Base-by-base conservation (phyloP, 2,329 filamentous ascomycete species). In the Alternaria sp. region DNA sequence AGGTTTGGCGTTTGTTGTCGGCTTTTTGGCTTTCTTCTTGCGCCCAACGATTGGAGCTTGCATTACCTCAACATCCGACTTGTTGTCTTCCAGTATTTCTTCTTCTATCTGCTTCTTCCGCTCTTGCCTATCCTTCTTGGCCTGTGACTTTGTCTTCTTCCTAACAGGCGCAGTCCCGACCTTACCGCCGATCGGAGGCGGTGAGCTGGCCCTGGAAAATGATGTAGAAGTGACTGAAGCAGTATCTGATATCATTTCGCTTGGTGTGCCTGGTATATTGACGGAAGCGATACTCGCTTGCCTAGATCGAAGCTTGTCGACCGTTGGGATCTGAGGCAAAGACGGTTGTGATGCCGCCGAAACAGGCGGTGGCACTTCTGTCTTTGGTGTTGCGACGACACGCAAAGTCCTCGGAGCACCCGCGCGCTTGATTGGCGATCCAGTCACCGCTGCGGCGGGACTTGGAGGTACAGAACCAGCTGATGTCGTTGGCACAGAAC, bases 11-110 rank as follows among this genome's bases (percentile, higher is more conserved):
- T 46, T 77, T 49, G 45, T 78, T 62, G 71, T 76, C 67, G 77
- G 72, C 80, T 93, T 95, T 84, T 92, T 93, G 77, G 92, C 88
- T 81, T 95, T 96, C 84, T 93, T 95, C 84, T 93, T 93, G 56
- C 92, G 88, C 32, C 91, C 91, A 52, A 93, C 78, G 44, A 96
- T 91, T 0, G 93, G 92, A 8, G 89, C 92, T 68, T 87, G 83
- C 10, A 84, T 82, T n/a, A 81, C 77, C 66, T 88, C 87, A 65
- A 74, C 65, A 57, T 88, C 86, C 9, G 78, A 73, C 65, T 88
- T 86, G 9, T 67, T 68, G 4, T 80, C 79, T 23, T 80, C 79
- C 15, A 73, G 67, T 6, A 89, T 85, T 32, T 84, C 86, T 59
- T 91, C 89, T 71, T 89, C 88, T 72, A 89, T 91, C 62, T 88